Percentiles rank a stretch among this genome's conserved stretches.
phyloP scores from a whole-genome alignment of 805 yeast genomes.

The Myxozyma monticola region DNA sequence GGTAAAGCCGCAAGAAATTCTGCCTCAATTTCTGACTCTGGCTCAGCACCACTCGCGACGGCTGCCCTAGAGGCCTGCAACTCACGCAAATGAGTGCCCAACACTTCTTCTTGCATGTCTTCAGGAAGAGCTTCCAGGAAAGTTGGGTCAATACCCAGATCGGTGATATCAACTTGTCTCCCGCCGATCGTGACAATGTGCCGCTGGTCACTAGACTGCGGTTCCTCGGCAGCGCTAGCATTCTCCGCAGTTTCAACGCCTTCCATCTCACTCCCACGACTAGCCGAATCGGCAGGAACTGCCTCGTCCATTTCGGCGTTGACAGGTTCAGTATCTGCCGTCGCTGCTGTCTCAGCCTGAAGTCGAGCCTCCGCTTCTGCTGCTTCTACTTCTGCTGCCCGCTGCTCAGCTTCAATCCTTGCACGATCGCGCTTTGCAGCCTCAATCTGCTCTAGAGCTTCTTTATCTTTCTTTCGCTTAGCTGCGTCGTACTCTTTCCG shows the following conservation, averaged over 20 bases:
- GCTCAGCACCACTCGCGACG: conserved; percentile 48
- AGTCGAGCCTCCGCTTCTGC: conserved; percentile 15
- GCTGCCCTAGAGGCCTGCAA: conserved; percentile 46
- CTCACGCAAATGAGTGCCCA: conserved; percentile 78
- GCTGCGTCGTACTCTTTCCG: conserved; percentile 23
- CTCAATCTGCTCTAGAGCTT: conserved; percentile 28
- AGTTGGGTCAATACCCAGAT: conserved; percentile 89
- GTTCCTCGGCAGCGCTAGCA: conserved; percentile 27
- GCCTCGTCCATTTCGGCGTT: background rate
- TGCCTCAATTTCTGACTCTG: conserved; percentile 65
- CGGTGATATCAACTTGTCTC: conserved; percentile 77
- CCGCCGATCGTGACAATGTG: conserved; percentile 74
- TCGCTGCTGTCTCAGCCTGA: conserved; percentile 19
- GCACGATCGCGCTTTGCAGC: too few species aligned
- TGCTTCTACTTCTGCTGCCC: conserved; percentile 35
- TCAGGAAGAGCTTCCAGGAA: conserved; percentile 88
- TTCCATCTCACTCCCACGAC: conserved; percentile 14
- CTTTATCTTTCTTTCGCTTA: conserved; percentile 33
- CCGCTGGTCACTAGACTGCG: conserved; percentile 46
- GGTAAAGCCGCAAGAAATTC: conserved; percentile 82
- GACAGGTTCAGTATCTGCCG: conserved; percentile 32
- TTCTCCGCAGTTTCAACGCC: conserved; percentile 24
- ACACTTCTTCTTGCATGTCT: conserved; percentile 88
- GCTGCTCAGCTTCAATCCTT: conserved; percentile 41
- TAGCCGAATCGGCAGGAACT: too few species aligned